Evolutionary conservation across 208 protist genomes (phyloP).

Genomic region (Kentomonas sorsogonicus): DNA sequence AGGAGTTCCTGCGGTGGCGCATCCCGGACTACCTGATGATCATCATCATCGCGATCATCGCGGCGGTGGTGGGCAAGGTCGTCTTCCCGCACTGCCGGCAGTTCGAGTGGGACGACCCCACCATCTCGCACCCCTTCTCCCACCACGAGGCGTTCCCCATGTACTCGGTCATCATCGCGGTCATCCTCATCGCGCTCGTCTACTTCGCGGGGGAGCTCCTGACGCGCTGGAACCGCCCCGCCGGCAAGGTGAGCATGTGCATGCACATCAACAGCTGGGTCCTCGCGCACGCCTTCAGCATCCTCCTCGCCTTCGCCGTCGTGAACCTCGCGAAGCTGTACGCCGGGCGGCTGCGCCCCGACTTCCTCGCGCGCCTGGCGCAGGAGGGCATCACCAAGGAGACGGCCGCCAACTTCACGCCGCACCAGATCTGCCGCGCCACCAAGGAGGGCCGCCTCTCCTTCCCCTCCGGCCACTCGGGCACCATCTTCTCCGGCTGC

Average conservation of each 20-base stretch:
- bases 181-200: slow-evolving; percentile 21
- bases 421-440: slow-evolving; percentile 35
- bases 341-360: slow-evolving; percentile 83
- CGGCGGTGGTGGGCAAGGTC: slow-evolving; percentile 10
- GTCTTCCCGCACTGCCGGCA: slow-evolving; percentile 31
- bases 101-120: slow-evolving; percentile 46
- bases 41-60: slow-evolving; percentile 19
- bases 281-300: slow-evolving; percentile 25
- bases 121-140: slow-evolving; percentile 33
- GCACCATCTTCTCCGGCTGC: slow-evolving; percentile 68
- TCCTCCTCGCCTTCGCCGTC: slow-evolving; percentile 38
- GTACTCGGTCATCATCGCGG: slow-evolving; percentile 25
- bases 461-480: slow-evolving; percentile 89
- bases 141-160: slow-evolving; percentile 29
- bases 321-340: slow-evolving; percentile 58
- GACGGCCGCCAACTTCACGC: slow-evolving; percentile 16
- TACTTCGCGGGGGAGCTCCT: slow-evolving; percentile 26
- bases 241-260: slow-evolving; percentile 11
- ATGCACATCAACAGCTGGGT: slow-evolving; percentile 32
- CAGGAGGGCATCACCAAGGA: slow-evolving; percentile 22
- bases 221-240: slow-evolving; percentile 12
- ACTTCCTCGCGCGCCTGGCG: slow-evolving; percentile 65
- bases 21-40: slow-evolving; percentile 31
- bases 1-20: slow-evolving; percentile 21
- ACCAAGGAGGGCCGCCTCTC: slow-evolving; percentile 63